Percentiles rank a stretch among this genome's conserved stretches.
phyloP scores from a whole-genome alignment of 345 rosid species.

The Erucastrum elatum region DNA sequence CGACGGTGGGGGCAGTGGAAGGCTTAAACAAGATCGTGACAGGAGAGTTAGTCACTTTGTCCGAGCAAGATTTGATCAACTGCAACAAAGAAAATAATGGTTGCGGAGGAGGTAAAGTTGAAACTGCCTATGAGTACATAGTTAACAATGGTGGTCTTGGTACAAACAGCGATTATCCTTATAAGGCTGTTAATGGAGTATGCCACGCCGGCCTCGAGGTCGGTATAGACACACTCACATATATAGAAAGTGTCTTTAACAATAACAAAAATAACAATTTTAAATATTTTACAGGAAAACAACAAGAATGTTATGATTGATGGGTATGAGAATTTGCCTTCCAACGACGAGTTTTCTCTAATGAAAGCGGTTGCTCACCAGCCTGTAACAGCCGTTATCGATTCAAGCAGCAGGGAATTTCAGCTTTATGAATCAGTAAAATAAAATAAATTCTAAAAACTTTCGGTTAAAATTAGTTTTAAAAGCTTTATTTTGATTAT shows the following conservation, averaged over 20 bases:
- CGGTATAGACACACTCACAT: slow-evolving; percentile 28
- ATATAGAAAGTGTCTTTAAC: neutral
- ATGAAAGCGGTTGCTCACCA: slow-evolving; percentile 65
- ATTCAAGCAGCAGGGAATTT: slow-evolving; percentile 45
- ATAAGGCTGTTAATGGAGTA: slow-evolving; percentile 37
- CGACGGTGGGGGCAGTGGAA: slow-evolving; percentile 78
- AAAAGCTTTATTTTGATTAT: neutral
- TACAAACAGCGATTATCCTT: slow-evolving; percentile 57
- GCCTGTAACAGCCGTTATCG: slow-evolving; percentile 68
- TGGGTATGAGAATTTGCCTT: slow-evolving; percentile 62
- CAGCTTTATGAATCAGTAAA: slow-evolving; percentile 72
- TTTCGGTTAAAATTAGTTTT: neutral
- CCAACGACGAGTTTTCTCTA: slow-evolving; percentile 60
- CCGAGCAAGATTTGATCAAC: slow-evolving; percentile 78
- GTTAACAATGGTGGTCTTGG: neutral
- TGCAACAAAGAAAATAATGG: slow-evolving; percentile 50
- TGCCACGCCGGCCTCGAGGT: slow-evolving; percentile 31
- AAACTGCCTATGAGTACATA: slow-evolving; percentile 5
- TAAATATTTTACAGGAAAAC: slow-evolving; percentile 44
- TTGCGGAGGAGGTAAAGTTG: slow-evolving; percentile 70
- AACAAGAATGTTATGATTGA: slow-evolving; percentile 56
- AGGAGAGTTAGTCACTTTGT: slow-evolving; percentile 56
- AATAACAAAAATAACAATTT: neutral
- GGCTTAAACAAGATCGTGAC: slow-evolving; percentile 70
- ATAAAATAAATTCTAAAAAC: neutral